Conservation (phyloP, 192 early-diverging fungal genomes). For the Coemansia sp. region DNA sequence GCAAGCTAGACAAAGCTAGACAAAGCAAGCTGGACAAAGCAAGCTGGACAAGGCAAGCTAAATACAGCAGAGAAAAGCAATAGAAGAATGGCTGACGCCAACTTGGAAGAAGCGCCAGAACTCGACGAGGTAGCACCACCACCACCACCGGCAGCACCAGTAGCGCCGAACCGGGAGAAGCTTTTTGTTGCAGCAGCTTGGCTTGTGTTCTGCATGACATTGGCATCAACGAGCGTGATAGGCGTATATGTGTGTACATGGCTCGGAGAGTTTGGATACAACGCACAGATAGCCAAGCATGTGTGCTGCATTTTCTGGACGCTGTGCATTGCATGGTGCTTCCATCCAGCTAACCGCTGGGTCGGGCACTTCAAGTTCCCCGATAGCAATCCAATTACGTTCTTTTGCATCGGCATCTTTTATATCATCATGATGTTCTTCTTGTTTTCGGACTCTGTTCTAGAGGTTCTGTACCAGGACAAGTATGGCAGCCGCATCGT, state of each 20-base stretch:
- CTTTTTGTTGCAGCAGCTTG: background rate
- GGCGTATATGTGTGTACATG: constrained; percentile 2
- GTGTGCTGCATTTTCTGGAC: constrained; percentile 1
- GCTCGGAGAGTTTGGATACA: constrained; percentile 11
- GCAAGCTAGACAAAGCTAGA: too few species aligned
- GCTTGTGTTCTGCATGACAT: constrained; percentile 3
- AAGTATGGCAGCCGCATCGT: background rate
- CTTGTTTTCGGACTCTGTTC: constrained; percentile 1
- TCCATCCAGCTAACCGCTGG: background rate
- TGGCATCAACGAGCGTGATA: background rate
- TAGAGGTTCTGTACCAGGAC: constrained; percentile 2
- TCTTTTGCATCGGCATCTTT: background rate
- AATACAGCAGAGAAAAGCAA: too few species aligned
- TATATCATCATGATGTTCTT: background rate
- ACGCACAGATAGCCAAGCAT: constrained; percentile 12
- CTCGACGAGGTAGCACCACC: too few species aligned
- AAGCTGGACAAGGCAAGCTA: too few species aligned
- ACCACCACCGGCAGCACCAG: too few species aligned
- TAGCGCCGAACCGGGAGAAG: background rate
- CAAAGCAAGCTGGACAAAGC: too few species aligned
- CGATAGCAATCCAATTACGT: background rate
- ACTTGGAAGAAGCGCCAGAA: background rate
- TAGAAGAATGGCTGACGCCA: too few species aligned
- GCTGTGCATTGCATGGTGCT: background rate
- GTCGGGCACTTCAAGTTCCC: constrained; percentile 8